A percentile compares a stretch with the other conserved stretches of the same genome.
phyloP scores from a whole-genome alignment of 192 early-diverging fungal genomes.

The Coemansia sp. region DNA sequence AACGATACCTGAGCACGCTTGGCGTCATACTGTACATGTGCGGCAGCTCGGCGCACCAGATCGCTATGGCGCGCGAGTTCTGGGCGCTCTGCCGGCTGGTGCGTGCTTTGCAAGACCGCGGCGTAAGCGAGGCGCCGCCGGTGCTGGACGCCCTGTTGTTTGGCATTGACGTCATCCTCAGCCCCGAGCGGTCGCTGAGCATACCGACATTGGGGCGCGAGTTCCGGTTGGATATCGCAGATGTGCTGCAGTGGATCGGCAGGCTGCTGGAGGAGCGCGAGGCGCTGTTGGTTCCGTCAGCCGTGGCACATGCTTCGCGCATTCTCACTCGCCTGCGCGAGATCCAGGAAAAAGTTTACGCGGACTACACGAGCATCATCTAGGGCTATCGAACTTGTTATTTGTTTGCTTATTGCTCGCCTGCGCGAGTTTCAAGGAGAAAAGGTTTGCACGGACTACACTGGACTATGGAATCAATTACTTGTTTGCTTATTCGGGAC shows the following conservation, averaged over 20 bases:
- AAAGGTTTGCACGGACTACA: neutral
- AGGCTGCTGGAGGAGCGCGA: constrained; percentile 13
- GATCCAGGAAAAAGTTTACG: constrained; percentile 32
- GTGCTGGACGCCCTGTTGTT: constrained; percentile 48
- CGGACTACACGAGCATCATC: constrained; percentile 25
- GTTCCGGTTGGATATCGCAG: constrained; percentile 42
- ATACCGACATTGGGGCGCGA: constrained; percentile 40
- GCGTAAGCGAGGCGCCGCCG: constrained; percentile 28
- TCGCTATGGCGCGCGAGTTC: constrained; percentile 51
- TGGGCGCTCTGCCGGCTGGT: constrained; percentile 40
- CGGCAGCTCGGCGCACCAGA: constrained; percentile 32
- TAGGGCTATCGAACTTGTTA: neutral
- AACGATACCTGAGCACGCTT: constrained; percentile 43
- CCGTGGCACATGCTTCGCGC: constrained; percentile 30
- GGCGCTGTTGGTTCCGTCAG: constrained; percentile 9
- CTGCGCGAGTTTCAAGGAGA: neutral
- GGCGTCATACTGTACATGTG: constrained; percentile 41
- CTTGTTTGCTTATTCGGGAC: constrained; percentile 32
- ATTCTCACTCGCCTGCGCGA: constrained; percentile 35
- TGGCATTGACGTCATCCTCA: constrained; percentile 46
- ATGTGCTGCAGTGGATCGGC: constrained; percentile 33
- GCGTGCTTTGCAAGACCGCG: constrained; percentile 7
- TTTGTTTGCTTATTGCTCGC: too few species aligned
- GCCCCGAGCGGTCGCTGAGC: constrained; percentile 35
- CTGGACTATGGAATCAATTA: too few species aligned